Evolutionary conservation across 225 moss, liverwort and hornwort genomes (phyloP).

Genomic region (Polytrichum formosum): DNA sequence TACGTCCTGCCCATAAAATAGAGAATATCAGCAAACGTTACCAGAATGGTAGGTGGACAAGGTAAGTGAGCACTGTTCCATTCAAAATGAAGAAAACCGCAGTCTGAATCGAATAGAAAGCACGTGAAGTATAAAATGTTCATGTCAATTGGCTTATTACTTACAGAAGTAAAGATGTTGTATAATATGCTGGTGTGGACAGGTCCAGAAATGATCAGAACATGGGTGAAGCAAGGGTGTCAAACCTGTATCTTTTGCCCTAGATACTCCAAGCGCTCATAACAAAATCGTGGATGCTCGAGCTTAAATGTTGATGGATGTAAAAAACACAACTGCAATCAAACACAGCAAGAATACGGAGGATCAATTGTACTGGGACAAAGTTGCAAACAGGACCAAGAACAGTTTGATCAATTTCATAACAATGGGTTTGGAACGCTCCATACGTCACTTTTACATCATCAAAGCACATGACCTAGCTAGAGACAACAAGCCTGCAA

Average conservation of each 20-base stretch:
- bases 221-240: constrained; percentile 2
- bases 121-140: too few species aligned
- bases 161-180: too few species aligned
- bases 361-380: not conserved
- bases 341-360: not conserved
- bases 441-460: too few species aligned
- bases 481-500: too few species aligned
- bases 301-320: constrained; percentile 79
- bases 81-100: not conserved
- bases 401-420: too few species aligned
- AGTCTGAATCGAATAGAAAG: too few species aligned
- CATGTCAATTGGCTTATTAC: too few species aligned
- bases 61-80: not conserved
- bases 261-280: constrained; percentile 83
- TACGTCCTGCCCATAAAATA: constrained; percentile 64
- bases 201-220: not conserved
- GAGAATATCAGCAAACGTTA: constrained; percentile 9
- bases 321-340: constrained; percentile 81
- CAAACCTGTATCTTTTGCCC: constrained; percentile 84
- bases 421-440: too few species aligned
- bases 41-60: not conserved
- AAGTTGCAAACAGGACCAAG: too few species aligned
- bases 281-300: constrained; percentile 91
- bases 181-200: not conserved
- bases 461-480: too few species aligned